A percentile compares a stretch with the other conserved stretches of the same genome.
These are phyloP conservation scores for Ceratocystis ficicola DNA, from an alignment of 2,329 filamentous ascomycete species.

Conservation along the genomic window DNA sequence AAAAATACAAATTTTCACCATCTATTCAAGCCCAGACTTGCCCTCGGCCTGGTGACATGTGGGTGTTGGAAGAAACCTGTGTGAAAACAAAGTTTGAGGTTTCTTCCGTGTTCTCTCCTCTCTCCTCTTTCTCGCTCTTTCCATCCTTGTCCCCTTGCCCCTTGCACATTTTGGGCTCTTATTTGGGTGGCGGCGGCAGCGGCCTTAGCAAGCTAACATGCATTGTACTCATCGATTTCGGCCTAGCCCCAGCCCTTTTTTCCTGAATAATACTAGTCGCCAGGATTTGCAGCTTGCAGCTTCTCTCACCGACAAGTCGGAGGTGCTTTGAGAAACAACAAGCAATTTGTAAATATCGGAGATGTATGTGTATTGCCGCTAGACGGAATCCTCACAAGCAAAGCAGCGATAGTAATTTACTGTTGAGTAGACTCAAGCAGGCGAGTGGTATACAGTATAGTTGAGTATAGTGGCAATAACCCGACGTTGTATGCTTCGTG, in stretches of 20 bases:
- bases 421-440: neutral
- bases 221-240: slow-evolving; percentile 10
- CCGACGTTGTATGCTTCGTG: neutral
- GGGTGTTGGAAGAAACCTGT: neutral
- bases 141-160: neutral
- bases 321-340: neutral
- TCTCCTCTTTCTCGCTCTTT: neutral
- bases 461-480: neutral
- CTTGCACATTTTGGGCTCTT: slow-evolving; percentile 8
- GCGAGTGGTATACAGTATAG: neutral
- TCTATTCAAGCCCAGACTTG: neutral
- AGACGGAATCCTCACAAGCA: too few relatives aligned
- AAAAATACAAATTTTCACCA: neutral
- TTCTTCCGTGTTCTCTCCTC: neutral
- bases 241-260: slow-evolving; percentile 13
- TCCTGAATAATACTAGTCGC: too few relatives aligned
- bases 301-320: slow-evolving; percentile 1
- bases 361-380: too few relatives aligned
- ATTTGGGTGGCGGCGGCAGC: slow-evolving; percentile 5
- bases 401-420: neutral
- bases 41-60: neutral
- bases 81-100: slow-evolving; percentile 5
- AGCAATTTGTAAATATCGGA: neutral
- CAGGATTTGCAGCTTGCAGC: neutral
- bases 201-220: neutral